Base-by-base conservation (phyloP, 345 rosid genomes). In the Odontarrhena argentea region DNA sequence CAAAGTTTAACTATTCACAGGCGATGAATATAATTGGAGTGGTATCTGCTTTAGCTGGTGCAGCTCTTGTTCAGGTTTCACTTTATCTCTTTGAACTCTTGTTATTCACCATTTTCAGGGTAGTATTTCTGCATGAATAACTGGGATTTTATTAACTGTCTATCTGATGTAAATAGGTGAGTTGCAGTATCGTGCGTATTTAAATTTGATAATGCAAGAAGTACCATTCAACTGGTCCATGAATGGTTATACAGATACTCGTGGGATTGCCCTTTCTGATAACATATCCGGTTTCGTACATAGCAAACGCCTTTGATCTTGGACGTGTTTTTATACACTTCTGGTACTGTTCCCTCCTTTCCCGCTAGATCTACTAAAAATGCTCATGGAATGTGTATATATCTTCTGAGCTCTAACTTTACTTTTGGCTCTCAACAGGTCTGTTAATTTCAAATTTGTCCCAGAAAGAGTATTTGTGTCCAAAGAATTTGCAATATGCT, bases 381-480 rank as follows among this genome's bases (percentile, higher is more conserved):
- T 66, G 35, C 36, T 26, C 7, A 44, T 62, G 15, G 18, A 13
- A 36, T 45, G 10, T 47, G 58, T 4, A 32, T 37, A 18, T 38
- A 18, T 48, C 45, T 12, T 62, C 71, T 65, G 70, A 59, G 37
- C n/a, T 41, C 54, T 67, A 50, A 60, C 42, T 57, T 70, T 41
- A 26, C 9, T 46, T 36, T 36, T 71, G 38, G 46, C 65, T 83
- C 55, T 66, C 70, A 61, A 66, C 83, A 93, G 99, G 99, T 94
- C 99, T 76, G 97, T 94, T 43, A 94, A 94, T 87, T 88, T 94
- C 91, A 94, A 91, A 74, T 94, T 94, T 51, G 74, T 91, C 70
- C 91, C 95, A 46, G 95, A 94, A 77, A 85, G 82, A 66, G 57
- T 87, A 70, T 94, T 94, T 79, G 80, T 94, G 60, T 91, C 97